Percentiles rank a stretch among this genome's conserved stretches.
Conservation (phyloP, 2,329 filamentous ascomycete genomes). For the Xylariaceae sp. region DNA sequence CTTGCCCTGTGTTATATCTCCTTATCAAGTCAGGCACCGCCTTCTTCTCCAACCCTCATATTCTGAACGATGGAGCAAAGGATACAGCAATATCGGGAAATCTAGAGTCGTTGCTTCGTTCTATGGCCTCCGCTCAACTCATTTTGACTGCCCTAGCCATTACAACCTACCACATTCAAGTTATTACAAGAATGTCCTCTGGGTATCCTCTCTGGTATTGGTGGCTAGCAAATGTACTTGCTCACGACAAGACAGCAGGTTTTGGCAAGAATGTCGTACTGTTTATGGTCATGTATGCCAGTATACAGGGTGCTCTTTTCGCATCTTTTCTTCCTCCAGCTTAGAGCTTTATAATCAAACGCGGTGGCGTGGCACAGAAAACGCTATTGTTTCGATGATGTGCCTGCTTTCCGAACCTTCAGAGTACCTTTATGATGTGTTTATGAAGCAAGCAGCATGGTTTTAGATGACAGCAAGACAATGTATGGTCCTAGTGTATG, state of each 20-base stretch:
- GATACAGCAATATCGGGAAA: slow-evolving; percentile 2
- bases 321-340: slow-evolving; percentile 92
- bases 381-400: background rate
- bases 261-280: slow-evolving; percentile 55
- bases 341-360: slow-evolving; percentile 44
- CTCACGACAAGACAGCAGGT: slow-evolving; percentile 41
- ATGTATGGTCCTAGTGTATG: no score
- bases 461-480: no score
- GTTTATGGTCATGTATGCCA: slow-evolving; percentile 81
- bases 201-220: slow-evolving; percentile 91
- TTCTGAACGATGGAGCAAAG: background rate
- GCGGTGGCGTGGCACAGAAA: background rate
- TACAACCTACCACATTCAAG: slow-evolving; percentile 89
- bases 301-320: slow-evolving; percentile 84
- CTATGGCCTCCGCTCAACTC: slow-evolving; percentile 75
- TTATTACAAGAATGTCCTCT: slow-evolving; percentile 87
- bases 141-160: slow-evolving; percentile 74
- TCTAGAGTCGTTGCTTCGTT: slow-evolving; percentile 49
- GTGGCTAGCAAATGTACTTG: slow-evolving; percentile 67
- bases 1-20: slow-evolving; percentile 76
- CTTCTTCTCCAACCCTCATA: slow-evolving; percentile 34
- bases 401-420: no score
- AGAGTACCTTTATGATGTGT: no score
- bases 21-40: slow-evolving; percentile 67
- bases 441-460: no score